Percentiles rank a stretch among this genome's conserved stretches.
phyloP scores from a whole-genome alignment of 208 protist species.

The Acanthamoeba castellanii region DNA sequence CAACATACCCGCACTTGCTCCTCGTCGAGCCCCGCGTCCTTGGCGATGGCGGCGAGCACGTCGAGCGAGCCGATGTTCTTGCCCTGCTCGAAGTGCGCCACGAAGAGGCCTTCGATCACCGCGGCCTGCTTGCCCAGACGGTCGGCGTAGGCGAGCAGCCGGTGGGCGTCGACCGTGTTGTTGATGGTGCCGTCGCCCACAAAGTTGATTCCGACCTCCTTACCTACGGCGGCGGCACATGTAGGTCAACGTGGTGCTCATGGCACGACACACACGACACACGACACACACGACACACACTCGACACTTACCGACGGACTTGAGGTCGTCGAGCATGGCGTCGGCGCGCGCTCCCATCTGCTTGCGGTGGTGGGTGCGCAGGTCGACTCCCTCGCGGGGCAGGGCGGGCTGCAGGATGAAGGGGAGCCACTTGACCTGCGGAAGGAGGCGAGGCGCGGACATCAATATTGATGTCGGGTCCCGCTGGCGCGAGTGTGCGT shows the following conservation, averaged over 20 bases:
- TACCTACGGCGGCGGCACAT: neutral
- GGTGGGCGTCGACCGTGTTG: slow-evolving; percentile 25
- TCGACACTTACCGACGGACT: neutral
- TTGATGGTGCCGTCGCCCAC: neutral
- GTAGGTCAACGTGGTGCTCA: neutral
- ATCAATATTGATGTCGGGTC: too few species aligned
- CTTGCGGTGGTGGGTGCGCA: slow-evolving; percentile 19
- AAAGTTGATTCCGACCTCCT: neutral
- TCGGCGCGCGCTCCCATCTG: neutral
- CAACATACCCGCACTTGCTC: slow-evolving; percentile 1
- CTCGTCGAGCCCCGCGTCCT: slow-evolving; percentile 31
- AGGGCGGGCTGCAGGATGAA: slow-evolving; percentile 13
- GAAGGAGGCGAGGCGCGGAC: neutral
- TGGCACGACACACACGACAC: neutral
- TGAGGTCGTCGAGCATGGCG: neutral
- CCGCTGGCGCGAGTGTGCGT: neutral
- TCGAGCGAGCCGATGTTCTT: slow-evolving; percentile 43
- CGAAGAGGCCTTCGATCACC: slow-evolving; percentile 28
- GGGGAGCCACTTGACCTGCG: slow-evolving; percentile 26
- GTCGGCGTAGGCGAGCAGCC: slow-evolving; percentile 29
- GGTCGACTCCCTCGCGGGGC: slow-evolving; percentile 3
- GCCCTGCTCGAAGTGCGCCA: slow-evolving; percentile 17
- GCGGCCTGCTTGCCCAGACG: slow-evolving; percentile 28
- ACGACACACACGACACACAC: neutral
- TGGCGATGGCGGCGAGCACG: slow-evolving; percentile 16